Base-by-base conservation (phyloP, 2,329 filamentous ascomycete genomes). In the Penicillium sp. region DNA sequence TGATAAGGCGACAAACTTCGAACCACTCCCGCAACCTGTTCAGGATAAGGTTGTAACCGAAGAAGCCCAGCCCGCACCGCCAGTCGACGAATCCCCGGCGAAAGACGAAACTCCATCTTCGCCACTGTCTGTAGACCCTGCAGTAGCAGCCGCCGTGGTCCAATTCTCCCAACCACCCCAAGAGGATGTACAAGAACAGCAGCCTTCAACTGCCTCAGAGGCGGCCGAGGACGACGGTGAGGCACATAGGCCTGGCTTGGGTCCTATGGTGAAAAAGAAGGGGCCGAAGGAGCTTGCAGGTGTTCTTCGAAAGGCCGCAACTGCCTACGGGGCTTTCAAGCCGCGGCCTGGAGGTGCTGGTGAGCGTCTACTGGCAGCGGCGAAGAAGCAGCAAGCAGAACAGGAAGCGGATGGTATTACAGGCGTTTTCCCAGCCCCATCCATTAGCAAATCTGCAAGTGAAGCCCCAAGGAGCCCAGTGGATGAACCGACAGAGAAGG, bases 201-300 rank as follows among this genome's bases (percentile, higher is more conserved):
- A 64, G 4, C 57, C 62, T 4, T 49, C 45, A n/a, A 60, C 58
- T 50, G 19, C 50, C 11, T 42, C 60, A 33, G 61, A 66, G 29
- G 29, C 57, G 16, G 39, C 46, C 11, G 75, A 72, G 81, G 81
- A 75, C 74, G 77, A 67, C 74, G 83, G 83, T 27, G 81, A 83
- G 45, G 73, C 75, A 29, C 79, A 82, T 63, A 81, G 91, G n/a
- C 91, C 92, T 19, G 92, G 92, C 1, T 82, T 96, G 7, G 92
- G 92, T 0, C 91, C 92, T 2, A 96, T 96, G 93, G 89, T 97
- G 67, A 93, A 91, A 75, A 86, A 88, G 61, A 91, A 91, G 70
- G 88, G 87, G 1, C 87, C 84, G 61, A 83, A 81, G n/a, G 74
- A 95, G 55, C 81, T 95, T 66, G 90, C 90, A 21, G 88, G 85